phyloP scores from a whole-genome alignment of 345 rosid species.

The Erucastrum elatum region DNA sequence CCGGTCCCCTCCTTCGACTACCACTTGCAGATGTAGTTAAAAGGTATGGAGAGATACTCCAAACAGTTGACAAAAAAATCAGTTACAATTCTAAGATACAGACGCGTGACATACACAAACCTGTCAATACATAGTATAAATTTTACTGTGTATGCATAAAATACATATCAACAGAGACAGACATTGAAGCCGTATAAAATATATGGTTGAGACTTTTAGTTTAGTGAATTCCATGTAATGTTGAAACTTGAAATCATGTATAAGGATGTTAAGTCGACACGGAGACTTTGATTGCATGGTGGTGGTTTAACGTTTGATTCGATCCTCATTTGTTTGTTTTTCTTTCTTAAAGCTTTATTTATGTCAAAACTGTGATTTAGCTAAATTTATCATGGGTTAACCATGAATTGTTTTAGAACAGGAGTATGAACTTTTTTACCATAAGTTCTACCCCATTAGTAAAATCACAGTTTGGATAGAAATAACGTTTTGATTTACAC shows the following conservation, averaged over 20 bases:
- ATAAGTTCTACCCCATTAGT: neutral
- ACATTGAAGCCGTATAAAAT: neutral
- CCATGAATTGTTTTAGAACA: neutral
- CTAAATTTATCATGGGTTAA: neutral
- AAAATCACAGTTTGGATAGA: neutral
- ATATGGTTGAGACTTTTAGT: neutral
- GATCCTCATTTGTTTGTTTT: neutral
- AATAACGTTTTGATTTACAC: neutral
- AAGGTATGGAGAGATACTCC: neutral
- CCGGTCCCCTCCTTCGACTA: constrained; percentile 18
- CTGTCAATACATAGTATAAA: too few species aligned
- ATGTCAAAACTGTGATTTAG: neutral
- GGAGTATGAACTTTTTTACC: neutral
- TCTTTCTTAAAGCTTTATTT: neutral
- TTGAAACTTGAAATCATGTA: neutral
- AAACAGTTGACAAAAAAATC: neutral
- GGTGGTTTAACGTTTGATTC: neutral
- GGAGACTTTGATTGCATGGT: neutral
- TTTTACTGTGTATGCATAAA: neutral
- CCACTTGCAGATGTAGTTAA: constrained; percentile 28
- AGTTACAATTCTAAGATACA: neutral
- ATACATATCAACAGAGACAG: neutral
- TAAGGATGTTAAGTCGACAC: neutral
- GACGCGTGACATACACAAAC: neutral
- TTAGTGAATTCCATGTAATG: neutral